These are phyloP conservation scores for Cutaneotrichosporon sp. DNA, from an alignment of 1,284 basidiomycete genomes.

Conservation along the genomic window DNA sequence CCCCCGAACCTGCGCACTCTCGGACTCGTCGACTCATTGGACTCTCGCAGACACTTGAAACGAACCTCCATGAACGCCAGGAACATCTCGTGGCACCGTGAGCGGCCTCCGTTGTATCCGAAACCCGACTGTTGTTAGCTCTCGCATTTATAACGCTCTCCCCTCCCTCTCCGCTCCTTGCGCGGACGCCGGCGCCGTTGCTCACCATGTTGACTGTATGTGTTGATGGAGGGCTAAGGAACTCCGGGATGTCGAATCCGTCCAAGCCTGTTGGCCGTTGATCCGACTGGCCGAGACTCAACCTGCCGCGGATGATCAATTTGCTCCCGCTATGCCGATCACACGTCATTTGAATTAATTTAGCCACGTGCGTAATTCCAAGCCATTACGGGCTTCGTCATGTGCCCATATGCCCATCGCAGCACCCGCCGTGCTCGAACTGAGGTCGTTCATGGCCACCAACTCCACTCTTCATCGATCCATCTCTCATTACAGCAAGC, in stretches of 20 bases:
- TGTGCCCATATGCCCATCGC: too few relatives aligned
- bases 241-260: neutral
- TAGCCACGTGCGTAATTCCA: too few relatives aligned
- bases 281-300: neutral
- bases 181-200: neutral
- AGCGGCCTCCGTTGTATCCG: conserved; percentile 2
- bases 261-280: neutral
- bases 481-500: neutral
- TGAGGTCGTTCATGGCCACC: too few relatives aligned
- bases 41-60: neutral
- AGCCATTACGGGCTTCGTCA: too few relatives aligned
- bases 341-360: too few relatives aligned
- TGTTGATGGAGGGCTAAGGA: neutral
- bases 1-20: too few relatives aligned
- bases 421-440: too few relatives aligned
- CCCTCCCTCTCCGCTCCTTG: neutral
- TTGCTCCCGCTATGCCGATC: neutral
- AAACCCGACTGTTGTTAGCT: conserved; percentile 2
- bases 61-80: conserved; percentile 2
- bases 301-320: too few relatives aligned
- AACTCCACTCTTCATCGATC: neutral
- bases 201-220: conserved; percentile 1
- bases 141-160: too few relatives aligned
- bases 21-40: too few relatives aligned
- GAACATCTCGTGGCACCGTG: conserved; percentile 4